A percentile compares a stretch with the other conserved stretches of the same genome.
Conservation (phyloP, 2,329 filamentous ascomycete genomes). For the Cytospora mali region DNA sequence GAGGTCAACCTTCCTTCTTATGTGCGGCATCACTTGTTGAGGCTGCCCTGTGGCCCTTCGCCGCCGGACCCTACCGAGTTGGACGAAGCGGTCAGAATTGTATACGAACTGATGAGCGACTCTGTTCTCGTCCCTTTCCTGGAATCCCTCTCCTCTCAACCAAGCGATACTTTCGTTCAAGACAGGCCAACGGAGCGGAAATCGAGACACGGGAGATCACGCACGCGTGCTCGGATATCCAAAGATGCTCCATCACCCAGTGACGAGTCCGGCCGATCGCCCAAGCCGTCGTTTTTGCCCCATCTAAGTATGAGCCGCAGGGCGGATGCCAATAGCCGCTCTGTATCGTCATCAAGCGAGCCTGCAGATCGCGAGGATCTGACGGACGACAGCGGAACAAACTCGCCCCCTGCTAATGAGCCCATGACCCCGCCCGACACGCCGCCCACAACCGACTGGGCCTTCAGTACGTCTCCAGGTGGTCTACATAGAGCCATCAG, state of each 20-base stretch:
- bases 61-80: conserved; percentile 76
- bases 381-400: conserved; percentile 68
- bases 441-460: conserved; percentile 64
- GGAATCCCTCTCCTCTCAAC: conserved; percentile 58
- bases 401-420: conserved; percentile 58
- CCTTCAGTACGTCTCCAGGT: conserved; percentile 54
- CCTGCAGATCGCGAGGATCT: conserved; percentile 53
- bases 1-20: conserved; percentile 89
- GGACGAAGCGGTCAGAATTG: conserved; percentile 81
- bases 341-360: conserved; percentile 50
- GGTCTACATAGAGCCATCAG: conserved; percentile 57
- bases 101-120: conserved; percentile 97
- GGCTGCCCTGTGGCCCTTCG: conserved; percentile 56
- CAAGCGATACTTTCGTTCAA: conserved; percentile 40
- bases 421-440: conserved; percentile 76
- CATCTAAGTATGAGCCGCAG: conserved; percentile 44
- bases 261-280: conserved; percentile 47
- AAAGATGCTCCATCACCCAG: conserved; percentile 39
- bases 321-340: conserved; percentile 42
- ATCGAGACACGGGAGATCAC: conserved; percentile 42
- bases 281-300: conserved; percentile 47
- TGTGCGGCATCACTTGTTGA: conserved; percentile 79
- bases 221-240: conserved; percentile 43
- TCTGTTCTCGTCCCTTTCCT: conserved; percentile 92
- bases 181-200: conserved; percentile 41